Evolutionary conservation across 2,329 filamentous ascomycete genomes (phyloP).

Genomic region (Ambrosiella cleistominuta): DNA sequence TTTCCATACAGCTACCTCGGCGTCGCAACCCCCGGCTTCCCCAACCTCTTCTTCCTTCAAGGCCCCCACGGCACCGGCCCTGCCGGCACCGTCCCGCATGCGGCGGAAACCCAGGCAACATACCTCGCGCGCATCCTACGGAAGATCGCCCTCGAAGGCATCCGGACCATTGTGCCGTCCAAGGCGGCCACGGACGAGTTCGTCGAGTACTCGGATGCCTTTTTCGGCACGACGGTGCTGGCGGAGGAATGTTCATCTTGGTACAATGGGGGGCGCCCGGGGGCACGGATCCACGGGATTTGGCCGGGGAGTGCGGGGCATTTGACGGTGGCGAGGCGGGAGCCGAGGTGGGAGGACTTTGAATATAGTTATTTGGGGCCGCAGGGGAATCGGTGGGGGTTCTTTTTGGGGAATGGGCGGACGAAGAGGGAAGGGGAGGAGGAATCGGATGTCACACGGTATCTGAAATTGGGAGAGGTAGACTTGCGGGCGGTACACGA

Average conservation of each 20-base stretch:
- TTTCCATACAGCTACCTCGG: conserved; percentile 54
- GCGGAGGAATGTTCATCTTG: conserved; percentile 50
- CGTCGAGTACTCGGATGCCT: conserved; percentile 38
- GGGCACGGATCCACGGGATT: conserved; percentile 45
- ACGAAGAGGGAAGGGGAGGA: conserved; percentile 39
- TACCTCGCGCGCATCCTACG: conserved; percentile 51
- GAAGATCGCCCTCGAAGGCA: conserved; percentile 48
- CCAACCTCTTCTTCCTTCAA: conserved; percentile 47
- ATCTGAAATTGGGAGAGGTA: conserved; percentile 39
- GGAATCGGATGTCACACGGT: conserved; percentile 42
- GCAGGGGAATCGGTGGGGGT: conserved; percentile 36
- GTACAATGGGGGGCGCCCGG: conserved; percentile 50
- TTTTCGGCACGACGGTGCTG: conserved; percentile 36
- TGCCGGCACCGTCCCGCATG: conserved; percentile 49
- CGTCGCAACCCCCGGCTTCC: conserved; percentile 44
- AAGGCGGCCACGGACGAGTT: conserved; percentile 46
- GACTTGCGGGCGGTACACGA: conserved; percentile 49
- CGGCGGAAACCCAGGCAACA: conserved; percentile 46
- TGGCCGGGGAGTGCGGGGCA: conserved; percentile 54
- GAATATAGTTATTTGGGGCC: conserved; percentile 29
- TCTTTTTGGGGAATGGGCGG: conserved; percentile 50
- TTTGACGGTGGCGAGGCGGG: conserved; percentile 36
- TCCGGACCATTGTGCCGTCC: conserved; percentile 41
- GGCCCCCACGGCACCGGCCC: conserved; percentile 42
- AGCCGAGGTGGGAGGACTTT: conserved; percentile 40